phyloP scores from a whole-genome alignment of 2,329 filamentous ascomycete species.

The Fusarium burgessii region DNA sequence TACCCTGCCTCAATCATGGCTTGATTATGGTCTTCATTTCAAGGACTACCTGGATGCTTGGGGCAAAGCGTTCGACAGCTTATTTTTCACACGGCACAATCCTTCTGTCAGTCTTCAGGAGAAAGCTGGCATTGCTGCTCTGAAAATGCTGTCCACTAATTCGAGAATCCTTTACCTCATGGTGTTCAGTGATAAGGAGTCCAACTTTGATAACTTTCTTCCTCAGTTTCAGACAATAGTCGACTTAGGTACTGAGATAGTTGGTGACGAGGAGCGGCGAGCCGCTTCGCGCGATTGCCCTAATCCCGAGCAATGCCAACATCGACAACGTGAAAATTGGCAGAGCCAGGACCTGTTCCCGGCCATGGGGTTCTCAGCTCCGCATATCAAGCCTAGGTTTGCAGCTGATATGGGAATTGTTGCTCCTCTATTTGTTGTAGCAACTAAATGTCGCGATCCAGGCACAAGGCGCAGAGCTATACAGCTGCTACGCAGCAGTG shows the following conservation, averaged over 20 bases:
- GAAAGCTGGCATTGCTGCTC: slow-evolving; percentile 69
- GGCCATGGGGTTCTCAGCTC: slow-evolving; percentile 57
- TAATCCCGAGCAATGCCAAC: slow-evolving; percentile 58
- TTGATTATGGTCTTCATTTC: slow-evolving; percentile 62
- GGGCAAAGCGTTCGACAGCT: slow-evolving; percentile 67
- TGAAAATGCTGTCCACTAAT: slow-evolving; percentile 74
- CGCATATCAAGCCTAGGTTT: slow-evolving; percentile 72
- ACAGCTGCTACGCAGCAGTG: slow-evolving; percentile 68
- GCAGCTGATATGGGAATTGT: slow-evolving; percentile 74
- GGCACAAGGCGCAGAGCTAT: slow-evolving; percentile 70
- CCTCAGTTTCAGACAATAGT: slow-evolving; percentile 67
- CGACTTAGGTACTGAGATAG: slow-evolving; percentile 68
- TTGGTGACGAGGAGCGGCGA: slow-evolving; percentile 67
- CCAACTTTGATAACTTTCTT: slow-evolving; percentile 67
- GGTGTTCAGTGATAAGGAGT: slow-evolving; percentile 70
- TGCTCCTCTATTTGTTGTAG: slow-evolving; percentile 73
- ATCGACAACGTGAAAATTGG: slow-evolving; percentile 47
- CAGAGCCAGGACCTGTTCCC: slow-evolving; percentile 51
- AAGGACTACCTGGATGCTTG: slow-evolving; percentile 65
- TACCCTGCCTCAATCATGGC: slow-evolving; percentile 62
- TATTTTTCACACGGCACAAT: slow-evolving; percentile 62
- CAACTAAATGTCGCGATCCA: slow-evolving; percentile 73
- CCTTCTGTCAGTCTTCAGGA: slow-evolving; percentile 65
- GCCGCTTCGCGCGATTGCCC: slow-evolving; percentile 61
- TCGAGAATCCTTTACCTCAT: slow-evolving; percentile 68